These are phyloP conservation scores for Globisporangium cederbergense DNA, from an alignment of 352 stramenopile species.

Conservation along the genomic window DNA sequence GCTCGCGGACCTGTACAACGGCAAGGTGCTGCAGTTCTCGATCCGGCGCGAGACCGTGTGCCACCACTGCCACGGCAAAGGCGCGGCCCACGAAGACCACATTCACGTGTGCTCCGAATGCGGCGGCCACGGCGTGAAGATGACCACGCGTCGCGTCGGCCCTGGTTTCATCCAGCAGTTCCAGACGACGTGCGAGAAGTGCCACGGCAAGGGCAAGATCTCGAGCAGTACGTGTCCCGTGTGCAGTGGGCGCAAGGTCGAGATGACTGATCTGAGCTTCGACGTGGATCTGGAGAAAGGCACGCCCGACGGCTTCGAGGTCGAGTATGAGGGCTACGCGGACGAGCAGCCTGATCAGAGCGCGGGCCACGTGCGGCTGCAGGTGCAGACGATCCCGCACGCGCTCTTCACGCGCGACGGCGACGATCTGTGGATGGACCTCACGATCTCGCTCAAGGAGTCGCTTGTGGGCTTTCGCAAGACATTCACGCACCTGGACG, in stretches of 20 bases:
- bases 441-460: conserved; percentile 94
- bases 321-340: conserved; percentile 92
- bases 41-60: conserved; percentile 93
- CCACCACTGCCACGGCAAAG: conserved; percentile 90
- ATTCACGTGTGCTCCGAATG: conserved; percentile 91
- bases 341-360: conserved; percentile 89
- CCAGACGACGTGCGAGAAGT: conserved; percentile 88
- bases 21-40: conserved; percentile 92
- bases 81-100: conserved; percentile 88
- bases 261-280: conserved; percentile 93
- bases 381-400: conserved; percentile 86
- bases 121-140: conserved; percentile 92
- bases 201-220: conserved; percentile 90
- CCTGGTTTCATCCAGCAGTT: conserved; percentile 87
- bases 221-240: conserved; percentile 92
- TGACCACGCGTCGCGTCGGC: conserved; percentile 64
- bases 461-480: conserved; percentile 93
- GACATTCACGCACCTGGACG: conserved; percentile 92
- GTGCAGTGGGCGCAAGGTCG: conserved; percentile 76
- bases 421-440: conserved; percentile 94
- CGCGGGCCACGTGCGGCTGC: conserved; percentile 91
- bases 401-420: conserved; percentile 90
- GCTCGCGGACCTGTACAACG: conserved; percentile 96
- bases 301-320: conserved; percentile 89
- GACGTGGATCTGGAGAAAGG: conserved; percentile 95